Evolutionary conservation across 1,284 basidiomycete genomes (phyloP).

Genomic region (Apiotrichum brassicae): DNA sequence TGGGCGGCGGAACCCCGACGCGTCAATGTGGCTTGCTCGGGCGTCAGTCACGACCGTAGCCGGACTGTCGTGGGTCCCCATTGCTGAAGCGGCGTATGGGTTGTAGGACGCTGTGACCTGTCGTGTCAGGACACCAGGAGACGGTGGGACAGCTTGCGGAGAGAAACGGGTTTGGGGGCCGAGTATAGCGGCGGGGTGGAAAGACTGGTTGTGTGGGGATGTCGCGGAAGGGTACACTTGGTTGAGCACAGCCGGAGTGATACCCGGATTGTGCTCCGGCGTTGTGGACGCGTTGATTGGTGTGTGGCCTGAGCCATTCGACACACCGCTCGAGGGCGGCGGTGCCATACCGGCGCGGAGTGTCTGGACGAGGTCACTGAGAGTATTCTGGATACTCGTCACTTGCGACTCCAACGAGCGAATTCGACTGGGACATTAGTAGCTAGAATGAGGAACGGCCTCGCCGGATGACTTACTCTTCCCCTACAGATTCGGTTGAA

Average conservation of each 20-base stretch:
- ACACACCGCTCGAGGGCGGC: conserved; percentile 10
- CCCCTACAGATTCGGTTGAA: conserved; percentile 55
- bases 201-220: not conserved
- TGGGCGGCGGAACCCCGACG: not conserved
- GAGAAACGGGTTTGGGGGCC: conserved; percentile 4
- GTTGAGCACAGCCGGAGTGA: not conserved
- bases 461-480: conserved; percentile 53
- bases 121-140: not conserved
- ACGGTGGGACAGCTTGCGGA: not conserved
- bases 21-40: not conserved
- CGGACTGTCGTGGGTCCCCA: not conserved
- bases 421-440: conserved; percentile 85
- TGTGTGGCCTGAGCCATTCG: conserved; percentile 25
- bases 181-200: conserved; percentile 8
- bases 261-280: conserved; percentile 14
- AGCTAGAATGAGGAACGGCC: too few species aligned
- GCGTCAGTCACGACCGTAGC: not conserved
- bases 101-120: conserved; percentile 6
- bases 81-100: conserved; percentile 1
- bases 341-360: conserved; percentile 30
- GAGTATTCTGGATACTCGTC: conserved; percentile 67
- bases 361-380: conserved; percentile 65
- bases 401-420: conserved; percentile 78
- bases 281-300: conserved; percentile 17
- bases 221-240: not conserved